phyloP scores from a whole-genome alignment of 345 rosid species.

The Eucalyptus tenuipes region DNA sequence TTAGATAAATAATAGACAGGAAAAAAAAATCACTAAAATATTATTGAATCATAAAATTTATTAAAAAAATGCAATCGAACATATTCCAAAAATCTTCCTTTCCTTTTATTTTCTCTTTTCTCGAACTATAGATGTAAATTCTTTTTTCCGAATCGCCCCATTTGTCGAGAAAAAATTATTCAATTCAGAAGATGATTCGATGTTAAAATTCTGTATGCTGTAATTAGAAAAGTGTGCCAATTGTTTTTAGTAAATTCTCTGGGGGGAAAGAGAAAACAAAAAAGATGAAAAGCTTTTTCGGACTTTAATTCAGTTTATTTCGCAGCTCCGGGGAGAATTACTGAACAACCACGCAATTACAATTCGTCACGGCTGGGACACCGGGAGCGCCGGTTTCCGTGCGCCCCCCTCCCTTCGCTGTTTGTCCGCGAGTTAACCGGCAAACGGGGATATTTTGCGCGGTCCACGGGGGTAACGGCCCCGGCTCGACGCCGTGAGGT shows the following conservation, averaged over 20 bases:
- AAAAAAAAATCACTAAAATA: not conserved
- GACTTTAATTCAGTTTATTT: not conserved
- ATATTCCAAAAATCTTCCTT: not conserved
- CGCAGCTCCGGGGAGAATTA: not conserved
- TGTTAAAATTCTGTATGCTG: rapidly evolving
- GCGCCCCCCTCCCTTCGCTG: not conserved
- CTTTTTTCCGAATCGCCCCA: rapidly evolving
- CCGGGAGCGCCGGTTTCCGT: not conserved
- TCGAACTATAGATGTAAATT: rapidly evolving
- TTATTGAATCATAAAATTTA: no score
- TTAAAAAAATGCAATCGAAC: no score
- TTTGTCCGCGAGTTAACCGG: slow-evolving; percentile 3
- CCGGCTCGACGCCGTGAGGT: not conserved
- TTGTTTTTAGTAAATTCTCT: not conserved
- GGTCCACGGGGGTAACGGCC: not conserved
- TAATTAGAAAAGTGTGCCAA: not conserved
- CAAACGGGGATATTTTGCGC: not conserved
- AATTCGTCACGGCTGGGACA: not conserved
- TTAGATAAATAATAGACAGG: not conserved
- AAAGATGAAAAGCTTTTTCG: not conserved
- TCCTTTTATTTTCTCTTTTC: not conserved
- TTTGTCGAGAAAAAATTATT: rapidly evolving
- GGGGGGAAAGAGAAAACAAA: not conserved
- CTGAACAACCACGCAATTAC: not conserved
- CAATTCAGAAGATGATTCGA: not conserved